A percentile compares a stretch with the other conserved stretches of the same genome.
Conservation (phyloP, 495 filamentous ascomycete genomes). For the Pyronema omphalodes region DNA sequence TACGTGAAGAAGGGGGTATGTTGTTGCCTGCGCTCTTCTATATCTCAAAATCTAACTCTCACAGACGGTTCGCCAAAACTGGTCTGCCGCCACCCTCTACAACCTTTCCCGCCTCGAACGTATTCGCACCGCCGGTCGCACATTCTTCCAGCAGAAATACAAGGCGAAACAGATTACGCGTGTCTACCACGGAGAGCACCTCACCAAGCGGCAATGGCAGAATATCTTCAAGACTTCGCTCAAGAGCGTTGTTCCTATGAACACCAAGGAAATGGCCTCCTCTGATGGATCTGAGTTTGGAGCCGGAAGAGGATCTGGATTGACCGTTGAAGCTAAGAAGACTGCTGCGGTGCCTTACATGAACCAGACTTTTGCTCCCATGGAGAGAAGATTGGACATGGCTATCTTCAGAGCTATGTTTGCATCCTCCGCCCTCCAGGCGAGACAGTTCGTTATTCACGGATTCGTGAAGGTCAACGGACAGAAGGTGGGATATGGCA, state of each 20-base stretch:
- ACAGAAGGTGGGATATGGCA: constrained; percentile 48
- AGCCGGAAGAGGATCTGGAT: constrained; percentile 62
- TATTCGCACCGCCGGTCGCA: constrained; percentile 26
- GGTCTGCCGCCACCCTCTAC: constrained; percentile 95
- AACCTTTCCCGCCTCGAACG: constrained; percentile 39
- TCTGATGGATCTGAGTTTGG: constrained; percentile 66
- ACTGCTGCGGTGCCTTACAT: constrained; percentile 53
- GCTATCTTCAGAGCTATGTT: constrained; percentile 85
- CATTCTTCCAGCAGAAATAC: constrained; percentile 99
- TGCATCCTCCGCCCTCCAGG: constrained; percentile 84
- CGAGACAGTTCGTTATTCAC: constrained; percentile 82
- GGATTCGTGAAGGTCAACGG: constrained; percentile 91
- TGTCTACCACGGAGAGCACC: constrained; percentile 83
- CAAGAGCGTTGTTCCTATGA: constrained; percentile 69
- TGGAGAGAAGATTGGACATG: constrained; percentile 78
- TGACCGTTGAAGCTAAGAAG: constrained; percentile 22
- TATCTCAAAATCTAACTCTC: constrained; percentile 9
- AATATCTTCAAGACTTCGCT: constrained; percentile 72
- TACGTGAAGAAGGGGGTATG: constrained; percentile 41
- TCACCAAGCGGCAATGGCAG: constrained; percentile 75
- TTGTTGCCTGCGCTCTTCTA: neutral
- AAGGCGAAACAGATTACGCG: constrained; percentile 60
- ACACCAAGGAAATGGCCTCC: constrained; percentile 50
- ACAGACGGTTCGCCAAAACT: constrained; percentile 91
- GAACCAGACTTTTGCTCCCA: constrained; percentile 78